These are phyloP conservation scores for Amaranthus hypochondriacus DNA, from an alignment of 148 eudicot genomes.

Conservation along the genomic window DNA sequence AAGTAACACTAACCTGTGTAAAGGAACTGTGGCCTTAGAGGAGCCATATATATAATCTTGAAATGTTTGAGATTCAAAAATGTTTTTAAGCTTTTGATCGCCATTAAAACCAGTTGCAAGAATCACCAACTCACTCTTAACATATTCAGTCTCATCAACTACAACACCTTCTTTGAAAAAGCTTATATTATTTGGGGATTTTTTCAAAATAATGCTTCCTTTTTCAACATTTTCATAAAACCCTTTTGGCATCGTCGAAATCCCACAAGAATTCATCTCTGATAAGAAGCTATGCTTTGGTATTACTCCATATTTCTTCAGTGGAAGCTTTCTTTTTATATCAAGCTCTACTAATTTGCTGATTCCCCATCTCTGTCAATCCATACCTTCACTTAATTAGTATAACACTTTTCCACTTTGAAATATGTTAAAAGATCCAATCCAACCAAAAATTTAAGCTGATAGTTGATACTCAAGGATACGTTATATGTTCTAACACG, in stretches of 20 bases:
- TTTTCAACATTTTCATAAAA: conserved; percentile 51
- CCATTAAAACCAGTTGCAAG: conserved; percentile 67
- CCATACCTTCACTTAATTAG: too few species aligned
- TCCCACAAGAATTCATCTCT: conserved; percentile 43
- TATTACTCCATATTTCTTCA: conserved; percentile 42
- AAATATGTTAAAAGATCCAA: too few species aligned
- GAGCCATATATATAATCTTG: conserved; percentile 31
- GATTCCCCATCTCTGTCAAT: conserved; percentile 49
- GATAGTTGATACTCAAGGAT: too few species aligned
- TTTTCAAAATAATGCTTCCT: conserved; percentile 55
- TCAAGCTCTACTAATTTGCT: conserved; percentile 57
- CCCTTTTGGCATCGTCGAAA: conserved; percentile 34
- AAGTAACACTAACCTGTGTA: conserved; percentile 49
- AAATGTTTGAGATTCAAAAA: conserved; percentile 38
- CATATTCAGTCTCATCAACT: conserved; percentile 19
- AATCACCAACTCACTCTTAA: conserved; percentile 52
- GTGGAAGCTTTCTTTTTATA: conserved; percentile 36
- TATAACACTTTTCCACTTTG: too few species aligned
- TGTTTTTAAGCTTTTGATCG: conserved; percentile 39
- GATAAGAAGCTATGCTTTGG: conserved; percentile 53
- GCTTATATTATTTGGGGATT: conserved; percentile 30
- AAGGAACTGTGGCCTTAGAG: conserved; percentile 24
- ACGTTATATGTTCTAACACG: too few species aligned
- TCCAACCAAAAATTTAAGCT: too few species aligned
- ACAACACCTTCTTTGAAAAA: conserved; percentile 50